Percentiles rank a stretch among this genome's conserved stretches.
phyloP scores from a whole-genome alignment of 768 basidiomycete species.

The Mrakia blollopis region DNA sequence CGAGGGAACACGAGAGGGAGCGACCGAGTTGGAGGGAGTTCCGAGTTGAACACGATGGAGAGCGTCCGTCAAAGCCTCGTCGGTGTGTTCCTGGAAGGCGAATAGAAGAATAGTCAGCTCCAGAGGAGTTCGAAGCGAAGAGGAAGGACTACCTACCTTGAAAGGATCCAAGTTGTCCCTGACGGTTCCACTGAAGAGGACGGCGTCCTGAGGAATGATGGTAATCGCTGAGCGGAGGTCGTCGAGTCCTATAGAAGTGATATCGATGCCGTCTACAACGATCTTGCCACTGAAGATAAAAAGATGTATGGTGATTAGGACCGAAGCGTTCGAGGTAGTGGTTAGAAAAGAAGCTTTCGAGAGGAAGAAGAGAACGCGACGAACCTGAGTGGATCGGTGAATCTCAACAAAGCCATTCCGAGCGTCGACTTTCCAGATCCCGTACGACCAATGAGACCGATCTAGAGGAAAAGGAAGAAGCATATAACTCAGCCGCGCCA shows the following conservation, averaged over 20 bases:
- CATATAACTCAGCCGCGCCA: too few species aligned
- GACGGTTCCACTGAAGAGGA: constrained; percentile 55
- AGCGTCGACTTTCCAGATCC: constrained; percentile 61
- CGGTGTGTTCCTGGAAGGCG: constrained; percentile 58
- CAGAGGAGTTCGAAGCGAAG: not conserved
- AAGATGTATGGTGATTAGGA: too few species aligned
- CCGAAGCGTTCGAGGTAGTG: too few species aligned
- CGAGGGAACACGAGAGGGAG: constrained; percentile 18
- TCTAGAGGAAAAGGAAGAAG: not conserved
- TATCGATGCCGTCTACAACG: constrained; percentile 80
- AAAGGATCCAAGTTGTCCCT: constrained; percentile 48
- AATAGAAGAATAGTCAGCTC: too few species aligned
- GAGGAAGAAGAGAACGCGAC: not conserved
- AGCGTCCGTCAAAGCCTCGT: constrained; percentile 73
- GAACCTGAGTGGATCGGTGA: constrained; percentile 60
- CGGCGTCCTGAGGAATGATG: constrained; percentile 48
- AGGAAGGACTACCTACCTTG: not conserved
- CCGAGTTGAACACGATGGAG: constrained; percentile 70
- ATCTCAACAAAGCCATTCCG: constrained; percentile 78
- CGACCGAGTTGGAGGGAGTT: not conserved
- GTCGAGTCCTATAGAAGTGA: constrained; percentile 74
- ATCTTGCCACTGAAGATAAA: constrained; percentile 57
- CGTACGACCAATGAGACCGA: constrained; percentile 17
- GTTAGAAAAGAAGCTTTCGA: not conserved
- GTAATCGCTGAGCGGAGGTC: constrained; percentile 62